These are phyloP conservation scores for Helotiales sp. DNA, from an alignment of 2,329 filamentous ascomycete species.

Conservation along the genomic window DNA sequence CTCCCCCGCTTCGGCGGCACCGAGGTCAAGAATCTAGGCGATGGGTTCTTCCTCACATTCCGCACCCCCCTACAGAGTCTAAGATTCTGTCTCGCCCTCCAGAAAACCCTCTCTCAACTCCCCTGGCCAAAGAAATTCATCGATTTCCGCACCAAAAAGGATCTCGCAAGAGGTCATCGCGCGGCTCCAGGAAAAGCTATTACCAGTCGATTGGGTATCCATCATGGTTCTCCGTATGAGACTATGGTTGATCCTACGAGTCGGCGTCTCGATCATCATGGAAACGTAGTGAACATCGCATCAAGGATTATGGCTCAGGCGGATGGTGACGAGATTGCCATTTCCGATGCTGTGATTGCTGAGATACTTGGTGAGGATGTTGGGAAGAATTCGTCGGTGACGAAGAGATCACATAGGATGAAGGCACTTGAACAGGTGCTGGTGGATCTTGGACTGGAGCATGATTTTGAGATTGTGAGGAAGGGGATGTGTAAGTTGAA, in stretches of 20 bases:
- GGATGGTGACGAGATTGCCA: constrained; percentile 5
- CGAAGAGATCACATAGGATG: not conserved
- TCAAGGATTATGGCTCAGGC: constrained; percentile 7
- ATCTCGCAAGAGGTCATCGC: not conserved
- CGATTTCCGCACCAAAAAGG: not conserved
- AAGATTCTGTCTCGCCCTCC: constrained; percentile 2
- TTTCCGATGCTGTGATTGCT: constrained; percentile 6
- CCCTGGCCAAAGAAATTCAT: not conserved
- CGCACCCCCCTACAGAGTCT: not conserved
- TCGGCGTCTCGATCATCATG: constrained; percentile 10
- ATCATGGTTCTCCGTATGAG: constrained; percentile 2
- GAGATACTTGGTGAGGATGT: not conserved
- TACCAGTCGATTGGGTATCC: constrained; percentile 10
- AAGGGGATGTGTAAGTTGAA: not conserved
- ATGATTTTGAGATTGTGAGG: not conserved
- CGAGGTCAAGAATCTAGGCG: constrained; percentile 15
- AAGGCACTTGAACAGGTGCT: not conserved
- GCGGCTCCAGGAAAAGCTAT: not conserved
- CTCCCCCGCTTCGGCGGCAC: not conserved
- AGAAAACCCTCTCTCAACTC: not conserved
- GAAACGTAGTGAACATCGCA: constrained; percentile 3
- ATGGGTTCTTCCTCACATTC: constrained; percentile 12
- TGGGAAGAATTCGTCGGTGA: not conserved
- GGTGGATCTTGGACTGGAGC: not conserved
- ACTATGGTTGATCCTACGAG: not conserved